Conservation (phyloP, 2,329 filamentous ascomycete genomes). For the Helotiales sp. region DNA sequence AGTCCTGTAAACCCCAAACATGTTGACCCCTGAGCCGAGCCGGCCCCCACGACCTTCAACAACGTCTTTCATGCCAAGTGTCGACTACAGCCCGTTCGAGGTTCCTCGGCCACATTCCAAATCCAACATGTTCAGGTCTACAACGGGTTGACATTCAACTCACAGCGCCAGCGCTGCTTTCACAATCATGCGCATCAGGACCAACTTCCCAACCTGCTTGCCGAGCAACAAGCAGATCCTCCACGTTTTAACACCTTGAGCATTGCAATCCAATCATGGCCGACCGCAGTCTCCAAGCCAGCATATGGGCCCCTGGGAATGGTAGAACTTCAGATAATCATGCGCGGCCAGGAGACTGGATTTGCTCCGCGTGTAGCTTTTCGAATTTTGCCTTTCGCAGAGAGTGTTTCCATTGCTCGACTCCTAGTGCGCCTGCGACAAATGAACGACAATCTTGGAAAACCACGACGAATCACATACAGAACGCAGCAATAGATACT, state of each 20-base stretch:
- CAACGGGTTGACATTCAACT: not conserved
- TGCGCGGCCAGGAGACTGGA: slow-evolving; percentile 17
- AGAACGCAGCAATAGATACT: not conserved
- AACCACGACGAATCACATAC: not conserved
- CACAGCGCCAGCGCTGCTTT: not conserved
- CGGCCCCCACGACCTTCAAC: too few relatives aligned
- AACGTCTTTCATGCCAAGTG: too few relatives aligned
- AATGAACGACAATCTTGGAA: not conserved
- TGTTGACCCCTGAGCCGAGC: too few relatives aligned
- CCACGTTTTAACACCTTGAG: not conserved
- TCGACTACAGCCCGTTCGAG: too few relatives aligned
- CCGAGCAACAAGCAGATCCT: slow-evolving; percentile 7
- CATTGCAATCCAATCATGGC: slow-evolving; percentile 8
- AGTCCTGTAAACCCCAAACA: too few relatives aligned
- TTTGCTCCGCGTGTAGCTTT: slow-evolving; percentile 22
- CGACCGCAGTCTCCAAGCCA: slow-evolving; percentile 14
- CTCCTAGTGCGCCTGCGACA: not conserved
- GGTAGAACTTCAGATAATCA: not conserved
- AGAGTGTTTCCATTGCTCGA: slow-evolving; percentile 19
- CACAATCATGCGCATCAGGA: not conserved
- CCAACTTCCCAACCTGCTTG: not conserved
- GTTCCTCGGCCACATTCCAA: too few relatives aligned
- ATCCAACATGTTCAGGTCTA: not conserved
- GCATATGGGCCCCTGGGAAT: slow-evolving; percentile 18
- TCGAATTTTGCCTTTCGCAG: slow-evolving; percentile 21